Evolutionary conservation across 805 yeast genomes (phyloP).

Genomic region (Yarrowia phangngaensis): DNA sequence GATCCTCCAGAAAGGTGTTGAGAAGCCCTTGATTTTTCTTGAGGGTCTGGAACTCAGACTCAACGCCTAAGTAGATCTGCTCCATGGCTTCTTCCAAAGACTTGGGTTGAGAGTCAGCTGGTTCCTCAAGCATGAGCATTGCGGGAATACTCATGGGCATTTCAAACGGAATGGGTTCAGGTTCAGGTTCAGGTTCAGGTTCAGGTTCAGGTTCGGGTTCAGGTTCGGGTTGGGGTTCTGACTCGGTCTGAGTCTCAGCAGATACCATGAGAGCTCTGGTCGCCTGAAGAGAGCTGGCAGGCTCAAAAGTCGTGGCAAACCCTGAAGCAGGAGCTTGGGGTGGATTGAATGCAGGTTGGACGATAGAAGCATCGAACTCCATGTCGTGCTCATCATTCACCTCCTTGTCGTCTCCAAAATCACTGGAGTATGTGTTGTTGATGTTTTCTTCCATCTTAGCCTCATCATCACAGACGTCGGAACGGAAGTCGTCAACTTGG

Average conservation of each 20-base stretch:
- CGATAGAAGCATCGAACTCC: constrained; percentile 8
- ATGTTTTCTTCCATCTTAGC: not conserved
- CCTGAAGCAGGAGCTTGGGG: not conserved
- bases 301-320: not conserved
- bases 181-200: constrained; percentile 10
- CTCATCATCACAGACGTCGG: constrained; percentile 42
- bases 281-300: constrained; percentile 13
- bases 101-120: not conserved
- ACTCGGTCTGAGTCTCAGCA: constrained; percentile 17
- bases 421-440: not conserved
- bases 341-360: not conserved
- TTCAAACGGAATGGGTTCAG: constrained; percentile 12
- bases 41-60: constrained; percentile 1
- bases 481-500: constrained; percentile 42
- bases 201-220: not conserved
- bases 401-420: not conserved
- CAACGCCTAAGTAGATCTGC: constrained; percentile 11
- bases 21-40: not conserved
- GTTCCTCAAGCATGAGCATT: constrained; percentile 1
- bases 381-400: constrained; percentile 7
- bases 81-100: constrained; percentile 12
- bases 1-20: constrained; percentile 1
- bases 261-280: constrained; percentile 18
- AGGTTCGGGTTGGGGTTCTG: not conserved
- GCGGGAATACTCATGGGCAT: constrained; percentile 6